phyloP scores from a whole-genome alignment of 2,329 filamentous ascomycete genomes.

The Parastagonospora nodorum region DNA sequence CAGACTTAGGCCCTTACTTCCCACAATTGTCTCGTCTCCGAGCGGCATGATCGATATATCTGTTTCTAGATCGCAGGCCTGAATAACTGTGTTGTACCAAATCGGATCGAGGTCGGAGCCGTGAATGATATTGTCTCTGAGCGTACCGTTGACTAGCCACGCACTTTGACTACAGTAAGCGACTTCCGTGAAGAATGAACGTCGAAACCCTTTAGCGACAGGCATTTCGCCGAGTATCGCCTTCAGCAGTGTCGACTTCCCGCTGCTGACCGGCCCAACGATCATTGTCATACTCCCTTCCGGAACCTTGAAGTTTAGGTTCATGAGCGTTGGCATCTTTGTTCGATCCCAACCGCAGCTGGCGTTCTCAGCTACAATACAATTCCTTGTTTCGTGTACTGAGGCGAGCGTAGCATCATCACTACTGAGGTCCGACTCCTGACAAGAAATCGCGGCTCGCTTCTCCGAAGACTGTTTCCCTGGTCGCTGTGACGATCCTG shows the following conservation, averaged over 20 bases:
- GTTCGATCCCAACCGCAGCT: constrained; percentile 14
- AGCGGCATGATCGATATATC: constrained; percentile 14
- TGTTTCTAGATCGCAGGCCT: constrained; percentile 20
- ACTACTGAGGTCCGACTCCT: constrained; percentile 4
- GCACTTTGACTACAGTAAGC: constrained; percentile 39
- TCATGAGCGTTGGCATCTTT: constrained; percentile 3
- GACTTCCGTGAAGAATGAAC: constrained; percentile 22
- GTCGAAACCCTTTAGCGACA: constrained; percentile 7
- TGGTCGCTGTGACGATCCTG: neutral
- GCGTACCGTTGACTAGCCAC: constrained; percentile 33
- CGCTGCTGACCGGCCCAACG: constrained; percentile 15
- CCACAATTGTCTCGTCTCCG: constrained; percentile 48
- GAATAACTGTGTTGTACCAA: constrained; percentile 31
- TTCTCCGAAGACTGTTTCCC: neutral
- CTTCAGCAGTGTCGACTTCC: constrained; percentile 44
- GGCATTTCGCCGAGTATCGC: constrained; percentile 17
- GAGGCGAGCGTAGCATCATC: constrained; percentile 11
- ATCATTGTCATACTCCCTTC: constrained; percentile 8
- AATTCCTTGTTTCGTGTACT: constrained; percentile 5
- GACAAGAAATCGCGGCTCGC: neutral
- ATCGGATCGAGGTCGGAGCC: constrained; percentile 20
- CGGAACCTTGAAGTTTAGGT: constrained; percentile 8
- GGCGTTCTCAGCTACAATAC: constrained; percentile 13
- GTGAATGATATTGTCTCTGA: constrained; percentile 32
- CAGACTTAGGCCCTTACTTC: constrained; percentile 53